Evolutionary conservation across 1,139 yeast species (phyloP).

Genomic region (Nakaseomyces bracarensis): DNA sequence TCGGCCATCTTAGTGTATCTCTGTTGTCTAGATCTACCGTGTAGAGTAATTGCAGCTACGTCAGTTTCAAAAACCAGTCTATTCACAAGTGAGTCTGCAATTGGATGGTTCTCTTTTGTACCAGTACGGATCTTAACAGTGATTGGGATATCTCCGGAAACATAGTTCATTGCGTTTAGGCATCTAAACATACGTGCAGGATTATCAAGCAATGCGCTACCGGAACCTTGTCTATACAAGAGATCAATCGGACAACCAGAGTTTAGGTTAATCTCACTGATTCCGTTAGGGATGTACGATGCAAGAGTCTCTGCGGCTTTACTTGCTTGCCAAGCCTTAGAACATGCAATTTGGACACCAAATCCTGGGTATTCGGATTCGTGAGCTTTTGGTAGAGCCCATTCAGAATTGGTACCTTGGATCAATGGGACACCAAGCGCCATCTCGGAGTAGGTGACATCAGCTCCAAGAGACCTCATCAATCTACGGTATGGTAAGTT

Average conservation of each 20-base stretch:
- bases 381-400: slow-evolving; percentile 96
- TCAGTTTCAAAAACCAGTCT: slow-evolving; percentile 70
- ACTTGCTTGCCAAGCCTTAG: slow-evolving; percentile 89
- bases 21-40: slow-evolving; percentile 94
- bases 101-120: slow-evolving; percentile 71
- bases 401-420: slow-evolving; percentile 86
- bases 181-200: slow-evolving; percentile 74
- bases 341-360: slow-evolving; percentile 88
- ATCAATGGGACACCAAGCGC: slow-evolving; percentile 74
- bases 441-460: slow-evolving; percentile 92
- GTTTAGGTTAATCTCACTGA: slow-evolving; percentile 78
- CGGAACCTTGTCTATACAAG: slow-evolving; percentile 87
- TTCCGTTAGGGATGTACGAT: slow-evolving; percentile 21
- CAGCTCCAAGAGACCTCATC: slow-evolving; percentile 88
- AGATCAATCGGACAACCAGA: slow-evolving; percentile 98
- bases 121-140: slow-evolving; percentile 93
- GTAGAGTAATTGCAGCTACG: slow-evolving; percentile 85
- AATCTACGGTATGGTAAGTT: slow-evolving; percentile 89
- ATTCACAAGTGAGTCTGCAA: slow-evolving; percentile 68
- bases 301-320: slow-evolving; percentile 79
- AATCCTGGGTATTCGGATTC: slow-evolving; percentile 73
- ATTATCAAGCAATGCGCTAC: slow-evolving; percentile 86
- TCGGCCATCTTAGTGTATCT: slow-evolving; percentile 85
- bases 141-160: slow-evolving; percentile 82
- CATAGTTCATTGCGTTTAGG: slow-evolving; percentile 80